phyloP scores from a whole-genome alignment of 495 filamentous ascomycete species.

The Aspergillus panamensis region DNA sequence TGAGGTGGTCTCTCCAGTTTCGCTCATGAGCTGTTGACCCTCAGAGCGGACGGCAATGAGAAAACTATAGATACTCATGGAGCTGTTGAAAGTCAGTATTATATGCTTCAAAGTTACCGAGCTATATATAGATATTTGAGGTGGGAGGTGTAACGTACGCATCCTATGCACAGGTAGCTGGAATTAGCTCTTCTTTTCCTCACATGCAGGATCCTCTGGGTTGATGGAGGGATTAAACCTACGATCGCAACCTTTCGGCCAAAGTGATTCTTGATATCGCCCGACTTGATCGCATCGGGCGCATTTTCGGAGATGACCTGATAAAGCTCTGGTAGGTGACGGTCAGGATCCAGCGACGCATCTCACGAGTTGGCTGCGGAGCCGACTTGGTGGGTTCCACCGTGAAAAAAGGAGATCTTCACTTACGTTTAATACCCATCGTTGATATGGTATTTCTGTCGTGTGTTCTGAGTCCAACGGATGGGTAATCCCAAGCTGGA shows the following conservation, averaged over 20 bases:
- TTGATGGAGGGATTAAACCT: conserved; percentile 32
- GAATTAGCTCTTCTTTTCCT: conserved; percentile 17
- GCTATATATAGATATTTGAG: neutral
- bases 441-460: conserved; percentile 20
- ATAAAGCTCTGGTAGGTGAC: conserved; percentile 57
- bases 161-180: conserved; percentile 53
- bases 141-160: conserved; percentile 57
- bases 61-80: conserved; percentile 99
- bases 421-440: conserved; percentile 87
- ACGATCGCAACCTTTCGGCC: conserved; percentile 96
- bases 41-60: conserved; percentile 95
- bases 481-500: neutral
- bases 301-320: conserved; percentile 87
- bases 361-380: neutral
- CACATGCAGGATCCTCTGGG: neutral
- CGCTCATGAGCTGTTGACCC: conserved; percentile 91
- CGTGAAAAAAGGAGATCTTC: neutral
- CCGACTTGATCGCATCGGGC: conserved; percentile 88
- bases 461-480: neutral
- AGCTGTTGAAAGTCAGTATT: conserved; percentile 51
- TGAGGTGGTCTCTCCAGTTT: conserved; percentile 91
- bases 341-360: conserved; percentile 3
- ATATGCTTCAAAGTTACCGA: neutral
- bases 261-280: conserved; percentile 98
- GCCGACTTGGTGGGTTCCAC: neutral